These are phyloP conservation scores for Hypomyces perniciosus DNA, from an alignment of 2,329 filamentous ascomycete species.

Conservation along the genomic window DNA sequence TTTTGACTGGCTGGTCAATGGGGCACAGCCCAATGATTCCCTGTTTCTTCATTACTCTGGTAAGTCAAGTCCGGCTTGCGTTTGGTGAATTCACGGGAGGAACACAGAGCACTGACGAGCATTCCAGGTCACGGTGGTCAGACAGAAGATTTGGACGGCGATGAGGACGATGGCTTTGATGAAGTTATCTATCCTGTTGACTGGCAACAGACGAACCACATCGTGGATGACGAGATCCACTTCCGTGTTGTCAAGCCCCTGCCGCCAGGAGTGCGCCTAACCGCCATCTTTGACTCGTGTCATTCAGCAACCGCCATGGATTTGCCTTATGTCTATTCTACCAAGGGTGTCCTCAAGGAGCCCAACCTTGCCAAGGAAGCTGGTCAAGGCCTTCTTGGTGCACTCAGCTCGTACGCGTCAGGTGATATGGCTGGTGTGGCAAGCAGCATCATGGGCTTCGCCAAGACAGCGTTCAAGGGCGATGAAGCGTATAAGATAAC, in stretches of 20 bases:
- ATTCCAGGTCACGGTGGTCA: constrained; percentile 66
- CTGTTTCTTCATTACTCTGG: constrained; percentile 73
- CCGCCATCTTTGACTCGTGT: constrained; percentile 76
- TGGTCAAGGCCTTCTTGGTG: constrained; percentile 62
- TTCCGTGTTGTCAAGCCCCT: constrained; percentile 70
- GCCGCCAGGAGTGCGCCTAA: constrained; percentile 75
- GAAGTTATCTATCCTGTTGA: constrained; percentile 77
- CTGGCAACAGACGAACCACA: constrained; percentile 62
- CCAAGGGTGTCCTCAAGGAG: constrained; percentile 73
- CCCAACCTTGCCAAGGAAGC: constrained; percentile 77
- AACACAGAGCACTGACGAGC: neutral
- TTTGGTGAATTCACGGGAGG: neutral
- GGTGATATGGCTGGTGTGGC: constrained; percentile 81
- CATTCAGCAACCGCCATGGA: constrained; percentile 74
- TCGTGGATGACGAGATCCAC: constrained; percentile 76
- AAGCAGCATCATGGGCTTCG: constrained; percentile 70
- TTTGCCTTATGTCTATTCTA: constrained; percentile 74
- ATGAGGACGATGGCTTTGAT: constrained; percentile 72
- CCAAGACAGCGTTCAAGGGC: constrained; percentile 81
- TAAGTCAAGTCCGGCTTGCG: constrained; percentile 24
- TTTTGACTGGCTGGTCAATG: constrained; percentile 69
- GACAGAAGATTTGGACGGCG: constrained; percentile 65
- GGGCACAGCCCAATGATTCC: constrained; percentile 66
- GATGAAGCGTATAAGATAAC: constrained; percentile 75
- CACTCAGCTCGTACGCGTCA: constrained; percentile 72